phyloP scores from a whole-genome alignment of 2,329 filamentous ascomycete species.

The Harringtonia lauricola region DNA sequence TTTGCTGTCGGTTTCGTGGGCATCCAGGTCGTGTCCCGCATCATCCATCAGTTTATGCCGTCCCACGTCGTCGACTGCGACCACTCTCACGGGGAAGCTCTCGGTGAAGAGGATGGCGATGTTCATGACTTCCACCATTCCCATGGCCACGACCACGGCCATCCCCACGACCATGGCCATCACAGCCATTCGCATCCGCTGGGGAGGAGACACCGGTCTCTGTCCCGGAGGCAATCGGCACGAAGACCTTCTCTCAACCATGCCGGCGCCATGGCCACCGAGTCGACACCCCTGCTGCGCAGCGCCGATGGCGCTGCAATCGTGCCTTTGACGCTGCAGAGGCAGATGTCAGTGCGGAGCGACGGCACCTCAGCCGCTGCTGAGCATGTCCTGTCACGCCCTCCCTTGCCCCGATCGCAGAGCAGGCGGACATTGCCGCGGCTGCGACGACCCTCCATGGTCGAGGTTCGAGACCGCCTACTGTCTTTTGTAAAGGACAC shows the following conservation, averaged over 20 bases:
- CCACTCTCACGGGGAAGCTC: slow-evolving; percentile 54
- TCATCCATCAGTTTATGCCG: slow-evolving; percentile 64
- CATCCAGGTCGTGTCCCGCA: slow-evolving; percentile 61
- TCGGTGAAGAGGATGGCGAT: slow-evolving; percentile 19
- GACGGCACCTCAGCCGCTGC: too few relatives aligned
- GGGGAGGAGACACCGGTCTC: neutral
- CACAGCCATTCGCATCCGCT: neutral
- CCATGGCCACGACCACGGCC: neutral
- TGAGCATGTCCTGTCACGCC: too few relatives aligned
- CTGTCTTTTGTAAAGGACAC: slow-evolving; percentile 56
- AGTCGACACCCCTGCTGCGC: slow-evolving; percentile 38
- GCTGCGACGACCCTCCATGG: slow-evolving; percentile 40
- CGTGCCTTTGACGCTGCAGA: slow-evolving; percentile 16
- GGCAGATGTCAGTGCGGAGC: slow-evolving; percentile 13
- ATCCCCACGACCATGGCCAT: neutral
- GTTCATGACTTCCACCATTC: slow-evolving; percentile 9
- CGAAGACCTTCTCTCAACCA: neutral
- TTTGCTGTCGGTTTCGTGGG: slow-evolving; percentile 65
- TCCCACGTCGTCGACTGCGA: slow-evolving; percentile 75
- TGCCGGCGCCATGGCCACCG: slow-evolving; percentile 15
- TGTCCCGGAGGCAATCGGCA: neutral
- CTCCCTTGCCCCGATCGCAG: too few relatives aligned
- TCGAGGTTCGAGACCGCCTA: slow-evolving; percentile 42
- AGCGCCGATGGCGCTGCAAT: slow-evolving; percentile 11
- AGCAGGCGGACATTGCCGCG: slow-evolving; percentile 7